Evolutionary conservation across 2,329 filamentous ascomycete genomes (phyloP), one percentile per base, ranked within the genome.

Genomic region (Penicillium sp.): DNA sequence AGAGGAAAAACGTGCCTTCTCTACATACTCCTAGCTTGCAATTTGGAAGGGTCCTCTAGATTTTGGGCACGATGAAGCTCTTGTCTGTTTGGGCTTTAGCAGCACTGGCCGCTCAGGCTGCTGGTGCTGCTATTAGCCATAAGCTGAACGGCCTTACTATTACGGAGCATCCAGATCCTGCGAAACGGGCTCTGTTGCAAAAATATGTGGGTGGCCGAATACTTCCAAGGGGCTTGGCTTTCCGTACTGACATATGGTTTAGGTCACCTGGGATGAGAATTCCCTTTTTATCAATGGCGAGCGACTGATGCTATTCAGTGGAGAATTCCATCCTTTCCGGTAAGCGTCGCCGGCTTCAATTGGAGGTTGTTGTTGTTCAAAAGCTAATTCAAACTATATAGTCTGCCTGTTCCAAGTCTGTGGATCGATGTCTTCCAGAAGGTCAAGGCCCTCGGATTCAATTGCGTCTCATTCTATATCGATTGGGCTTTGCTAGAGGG

Each of bases 371-470:
- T 35, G 20, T 20, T 37, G n/a, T 2, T 12, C 7, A 6, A 22
- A 29, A n/a, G 27, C 12, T 42, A 29, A 27, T 27, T 4, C 8
- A 9, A 31, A 26, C 26, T 23, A 6, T 14, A 1, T 50, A 81
- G 83, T 62, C 73, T 88, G 1, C 85, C 85, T 1, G 85, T 88
- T 1, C 80, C 84, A 2, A 76, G 78, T 46, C 76, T 89, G 4
- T 87, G 86, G 77, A 77, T 89, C 8, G 90, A 93, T 61, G 69
- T 93, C 2, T 88, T 95, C 63, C 87, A 94, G 66, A 95, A 95
- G 73, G 85, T 93, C 71, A 92, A 89, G 71, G 87, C 89, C 0
- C 74, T 92, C 1, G 90, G 90, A 0, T 92, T 91, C 74, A 93
- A 89, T 64, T 82, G 84, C 43, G 87, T 92, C 1, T 91, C 88